These are phyloP conservation scores for Polygonum maritimum DNA, from an alignment of 148 eudicot species.

Conservation along the genomic window DNA sequence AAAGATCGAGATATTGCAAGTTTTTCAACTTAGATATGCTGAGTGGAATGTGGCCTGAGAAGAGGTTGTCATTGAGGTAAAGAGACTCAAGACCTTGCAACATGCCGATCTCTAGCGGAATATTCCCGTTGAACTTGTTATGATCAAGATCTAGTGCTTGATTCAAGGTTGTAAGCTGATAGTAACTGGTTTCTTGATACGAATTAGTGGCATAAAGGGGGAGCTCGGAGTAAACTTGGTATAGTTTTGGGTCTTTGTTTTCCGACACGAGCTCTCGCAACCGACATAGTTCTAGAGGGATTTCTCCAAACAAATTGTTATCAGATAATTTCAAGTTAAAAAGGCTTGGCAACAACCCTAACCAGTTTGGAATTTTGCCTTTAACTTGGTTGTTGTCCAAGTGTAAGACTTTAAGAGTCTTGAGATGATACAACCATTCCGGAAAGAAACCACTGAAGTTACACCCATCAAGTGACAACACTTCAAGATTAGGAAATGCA, in stretches of 20 bases:
- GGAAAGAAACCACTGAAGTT: constrained; percentile 51
- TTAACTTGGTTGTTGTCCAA: no score
- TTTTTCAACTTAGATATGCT: constrained; percentile 54
- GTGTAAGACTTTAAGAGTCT: constrained; percentile 25
- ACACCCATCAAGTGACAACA: constrained; percentile 62
- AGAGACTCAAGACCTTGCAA: constrained; percentile 46
- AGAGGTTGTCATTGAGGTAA: constrained; percentile 48
- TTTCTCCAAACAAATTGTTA: constrained; percentile 40
- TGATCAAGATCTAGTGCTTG: constrained; percentile 39
- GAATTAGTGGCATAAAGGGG: constrained; percentile 33
- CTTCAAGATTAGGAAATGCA: constrained; percentile 43
- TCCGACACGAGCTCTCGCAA: constrained; percentile 37
- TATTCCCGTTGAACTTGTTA: constrained; percentile 49
- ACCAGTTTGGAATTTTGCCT: constrained; percentile 45
- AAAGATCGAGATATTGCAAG: constrained; percentile 53
- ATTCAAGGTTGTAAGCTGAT: constrained; percentile 8
- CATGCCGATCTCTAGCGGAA: constrained; percentile 54
- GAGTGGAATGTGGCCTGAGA: constrained; percentile 58
- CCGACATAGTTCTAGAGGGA: constrained; percentile 34
- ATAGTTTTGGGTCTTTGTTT: not conserved
- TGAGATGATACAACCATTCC: constrained; percentile 42
- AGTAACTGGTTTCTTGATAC: constrained; percentile 27
- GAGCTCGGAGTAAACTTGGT: constrained; percentile 43
- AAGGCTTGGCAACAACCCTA: constrained; percentile 47
- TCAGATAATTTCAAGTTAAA: constrained; percentile 58